Percentiles rank a stretch among this genome's conserved stretches.
phyloP scores from a whole-genome alignment of 352 stramenopile species.

The Globisporangium solare region DNA sequence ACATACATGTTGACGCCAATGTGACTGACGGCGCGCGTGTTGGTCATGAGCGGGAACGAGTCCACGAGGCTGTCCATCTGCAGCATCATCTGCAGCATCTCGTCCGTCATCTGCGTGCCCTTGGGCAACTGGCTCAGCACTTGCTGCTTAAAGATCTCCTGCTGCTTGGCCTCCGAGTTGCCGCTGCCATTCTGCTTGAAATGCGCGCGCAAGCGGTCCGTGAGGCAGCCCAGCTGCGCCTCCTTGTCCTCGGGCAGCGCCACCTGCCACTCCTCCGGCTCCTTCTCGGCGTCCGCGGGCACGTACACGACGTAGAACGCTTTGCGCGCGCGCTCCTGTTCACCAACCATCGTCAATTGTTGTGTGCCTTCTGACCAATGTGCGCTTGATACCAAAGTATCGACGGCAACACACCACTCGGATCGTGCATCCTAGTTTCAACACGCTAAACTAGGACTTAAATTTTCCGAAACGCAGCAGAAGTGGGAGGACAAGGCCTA shows the following conservation, averaged over 20 bases:
- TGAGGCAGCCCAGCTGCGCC: constrained; percentile 74
- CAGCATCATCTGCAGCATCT: constrained; percentile 85
- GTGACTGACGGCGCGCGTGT: constrained; percentile 61
- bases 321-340: constrained; percentile 35
- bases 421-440: background rate
- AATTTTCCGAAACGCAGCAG: background rate
- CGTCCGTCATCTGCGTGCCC: constrained; percentile 50
- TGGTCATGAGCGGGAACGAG: constrained; percentile 83
- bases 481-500: background rate
- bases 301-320: constrained; percentile 77
- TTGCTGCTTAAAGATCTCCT: constrained; percentile 81
- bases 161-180: constrained; percentile 41
- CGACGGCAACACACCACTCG: background rate
- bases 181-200: constrained; percentile 51
- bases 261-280: constrained; percentile 75
- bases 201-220: constrained; percentile 70
- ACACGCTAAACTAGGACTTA: background rate
- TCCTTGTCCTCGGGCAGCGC: constrained; percentile 70
- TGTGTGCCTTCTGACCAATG: background rate
- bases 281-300: constrained; percentile 39
- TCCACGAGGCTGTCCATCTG: constrained; percentile 87
- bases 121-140: constrained; percentile 67
- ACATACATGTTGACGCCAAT: constrained; percentile 89
- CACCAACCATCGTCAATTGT: constrained; percentile 41
- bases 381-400: constrained; percentile 6